Percentiles rank a stretch among this genome's conserved stretches.
Evolutionary conservation across 2,329 filamentous ascomycete species (phyloP).

Genomic region (Hymenoscyphus albidus): DNA sequence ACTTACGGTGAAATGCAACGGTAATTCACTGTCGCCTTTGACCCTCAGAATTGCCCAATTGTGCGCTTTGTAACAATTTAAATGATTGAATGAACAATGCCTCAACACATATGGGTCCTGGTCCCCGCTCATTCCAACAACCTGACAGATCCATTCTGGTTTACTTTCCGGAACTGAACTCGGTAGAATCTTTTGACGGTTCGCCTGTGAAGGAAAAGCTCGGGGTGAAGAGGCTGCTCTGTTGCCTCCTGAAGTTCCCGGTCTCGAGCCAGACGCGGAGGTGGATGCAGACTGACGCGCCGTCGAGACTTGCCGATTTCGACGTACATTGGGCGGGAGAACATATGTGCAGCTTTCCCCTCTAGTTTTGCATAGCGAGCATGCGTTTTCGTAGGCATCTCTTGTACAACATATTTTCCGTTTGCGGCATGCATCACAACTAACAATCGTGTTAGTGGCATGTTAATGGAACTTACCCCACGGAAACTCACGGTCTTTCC

Average conservation of each 20-base stretch:
- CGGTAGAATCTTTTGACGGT: not conserved
- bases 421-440: slow-evolving; percentile 30
- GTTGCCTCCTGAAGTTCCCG: slow-evolving; percentile 17
- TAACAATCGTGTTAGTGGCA: slow-evolving; percentile 13
- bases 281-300: not conserved
- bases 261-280: slow-evolving; percentile 9
- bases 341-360: slow-evolving; percentile 29
- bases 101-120: slow-evolving; percentile 29
- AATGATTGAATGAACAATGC: slow-evolving; percentile 29
- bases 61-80: slow-evolving; percentile 27
- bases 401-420: slow-evolving; percentile 30
- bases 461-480: not conserved
- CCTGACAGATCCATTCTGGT: slow-evolving; percentile 26
- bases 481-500: slow-evolving; percentile 25
- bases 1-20: slow-evolving; percentile 27
- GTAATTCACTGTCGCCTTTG: slow-evolving; percentile 23
- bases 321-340: slow-evolving; percentile 25
- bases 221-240: slow-evolving; percentile 12
- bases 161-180: not conserved
- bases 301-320: slow-evolving; percentile 18
- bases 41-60: slow-evolving; percentile 29
- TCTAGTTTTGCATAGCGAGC: slow-evolving; percentile 26
- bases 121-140: slow-evolving; percentile 29
- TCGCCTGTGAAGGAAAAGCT: slow-evolving; percentile 12
- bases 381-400: slow-evolving; percentile 27